Base-by-base conservation (phyloP, 2,329 filamentous ascomycete genomes). In the Fusarium agapanthi region DNA sequence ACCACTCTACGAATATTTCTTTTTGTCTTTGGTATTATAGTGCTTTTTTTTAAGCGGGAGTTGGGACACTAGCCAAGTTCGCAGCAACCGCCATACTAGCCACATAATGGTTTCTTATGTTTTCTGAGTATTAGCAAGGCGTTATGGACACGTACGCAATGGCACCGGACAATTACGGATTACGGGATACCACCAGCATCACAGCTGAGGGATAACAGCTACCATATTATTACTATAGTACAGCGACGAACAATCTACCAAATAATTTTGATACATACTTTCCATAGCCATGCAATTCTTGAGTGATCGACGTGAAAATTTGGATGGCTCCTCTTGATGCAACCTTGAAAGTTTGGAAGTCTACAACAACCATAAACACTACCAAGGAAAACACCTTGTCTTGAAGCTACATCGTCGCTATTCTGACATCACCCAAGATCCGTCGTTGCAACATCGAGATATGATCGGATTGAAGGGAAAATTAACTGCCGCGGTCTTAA, bases 121-220 rank as follows among this genome's bases (percentile, higher is more conserved):
- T 56, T 38, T 63, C 44, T 74, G 45, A 26, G 40, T 65, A 65
- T 69, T 55, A 74, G 71, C 71, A 72, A 57, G 71, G 71, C 71
- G 71, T 72, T 73, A 35, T 56, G 67, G 65, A 58, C 54, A 72
- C 61, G 55, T 26, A 59, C 35, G 57, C 35, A 68, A 57, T 22
- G 47, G 57, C 51, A 69, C 56, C 38, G 45, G 64, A 55, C 62
- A 65, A 73, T 53, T 56, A 73, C 38, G 58, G 61, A 74, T 60
- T 63, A 51, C 51, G 58, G 63, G 56, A 73, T 73, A 73, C 61
- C 70, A 67, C 44, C 37, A 61, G 61, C 53, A 61, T 57, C 40
- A 56, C 28, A 59, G 71, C 71, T 71, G 61, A 67, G 57, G 47
- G 53, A 55, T 61, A 60, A 56, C 66, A 71, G 70, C 67, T 67